Conservation (phyloP, 805 yeast species). For the Clavispora asparagi region DNA sequence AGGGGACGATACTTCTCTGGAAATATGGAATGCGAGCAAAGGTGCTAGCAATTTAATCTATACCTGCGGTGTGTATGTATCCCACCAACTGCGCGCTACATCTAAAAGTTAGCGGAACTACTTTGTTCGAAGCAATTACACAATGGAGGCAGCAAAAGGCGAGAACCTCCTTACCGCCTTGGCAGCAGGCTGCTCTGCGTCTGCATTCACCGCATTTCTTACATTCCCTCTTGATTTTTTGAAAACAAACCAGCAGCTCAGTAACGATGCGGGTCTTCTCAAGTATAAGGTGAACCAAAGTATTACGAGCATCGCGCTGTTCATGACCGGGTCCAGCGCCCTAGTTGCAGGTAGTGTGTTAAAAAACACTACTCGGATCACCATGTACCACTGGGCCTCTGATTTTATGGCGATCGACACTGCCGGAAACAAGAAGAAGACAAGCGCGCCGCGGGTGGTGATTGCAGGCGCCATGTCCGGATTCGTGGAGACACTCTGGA, state of each 20-base stretch:
- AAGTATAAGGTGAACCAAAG: conserved; percentile 32
- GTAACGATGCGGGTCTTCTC: conserved; percentile 34
- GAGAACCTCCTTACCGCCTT: conserved; percentile 51
- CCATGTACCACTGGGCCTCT: conserved; percentile 70
- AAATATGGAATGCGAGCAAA: too few relatives aligned
- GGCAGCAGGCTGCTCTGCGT: conserved; percentile 58
- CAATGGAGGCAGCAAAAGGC: conserved; percentile 4
- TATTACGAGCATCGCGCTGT: conserved; percentile 28
- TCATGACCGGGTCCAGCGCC: conserved; percentile 64
- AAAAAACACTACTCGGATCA: conserved; percentile 70
- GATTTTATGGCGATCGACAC: conserved; percentile 54
- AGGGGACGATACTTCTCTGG: too few relatives aligned
- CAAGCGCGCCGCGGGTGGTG: conserved; percentile 74
- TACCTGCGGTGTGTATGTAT: conserved; percentile 1
- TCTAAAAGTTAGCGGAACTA: background rate
- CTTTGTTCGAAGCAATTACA: background rate
- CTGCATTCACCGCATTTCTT: conserved; percentile 54
- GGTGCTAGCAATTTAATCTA: too few relatives aligned
- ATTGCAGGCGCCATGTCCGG: conserved; percentile 86
- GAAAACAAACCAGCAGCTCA: conserved; percentile 61
- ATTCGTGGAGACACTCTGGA: conserved; percentile 69
- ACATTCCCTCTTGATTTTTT: conserved; percentile 70
- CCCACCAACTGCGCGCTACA: too few relatives aligned
- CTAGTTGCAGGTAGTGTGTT: conserved; percentile 67
- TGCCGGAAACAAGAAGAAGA: conserved; percentile 43